These are phyloP conservation scores for Edaphochlamys debaryana DNA, from an alignment of 139 green algal genomes.

Conservation along the genomic window DNA sequence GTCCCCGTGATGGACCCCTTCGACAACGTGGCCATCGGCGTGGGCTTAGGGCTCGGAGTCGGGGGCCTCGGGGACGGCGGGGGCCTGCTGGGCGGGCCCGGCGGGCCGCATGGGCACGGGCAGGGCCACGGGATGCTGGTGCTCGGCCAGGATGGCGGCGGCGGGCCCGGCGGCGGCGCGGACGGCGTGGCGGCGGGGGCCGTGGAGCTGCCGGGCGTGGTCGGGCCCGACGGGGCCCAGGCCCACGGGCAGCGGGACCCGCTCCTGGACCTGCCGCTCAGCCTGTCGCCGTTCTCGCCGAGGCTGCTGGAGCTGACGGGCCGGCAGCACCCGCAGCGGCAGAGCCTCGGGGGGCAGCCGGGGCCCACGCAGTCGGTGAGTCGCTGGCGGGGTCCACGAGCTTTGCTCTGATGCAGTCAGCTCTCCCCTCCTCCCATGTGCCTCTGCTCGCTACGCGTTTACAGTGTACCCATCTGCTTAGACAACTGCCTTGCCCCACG, in stretches of 20 bases:
- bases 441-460: no score
- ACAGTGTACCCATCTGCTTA: no score
- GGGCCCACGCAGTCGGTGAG: not conserved
- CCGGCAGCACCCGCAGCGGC: not conserved
- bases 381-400: not conserved
- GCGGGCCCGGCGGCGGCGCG: not conserved
- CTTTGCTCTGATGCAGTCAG: no score
- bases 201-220: not conserved
- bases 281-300: slow-evolving; percentile 8
- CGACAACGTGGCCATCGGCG: slow-evolving; percentile 10
- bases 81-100: not conserved
- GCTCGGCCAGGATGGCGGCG: not conserved
- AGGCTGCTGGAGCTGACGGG: slow-evolving; percentile 3
- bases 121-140: not conserved
- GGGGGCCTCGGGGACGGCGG: not conserved
- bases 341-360: not conserved
- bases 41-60: not conserved
- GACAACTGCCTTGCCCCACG: no score
- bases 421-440: no score
- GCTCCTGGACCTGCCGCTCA: slow-evolving; percentile 9
- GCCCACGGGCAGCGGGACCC: not conserved
- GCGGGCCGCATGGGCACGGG: no score
- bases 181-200: not conserved
- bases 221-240: no score
- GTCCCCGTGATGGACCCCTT: not conserved